Base-by-base conservation (phyloP, 805 yeast genomes). In the Sugiyamaella chiloensis region DNA sequence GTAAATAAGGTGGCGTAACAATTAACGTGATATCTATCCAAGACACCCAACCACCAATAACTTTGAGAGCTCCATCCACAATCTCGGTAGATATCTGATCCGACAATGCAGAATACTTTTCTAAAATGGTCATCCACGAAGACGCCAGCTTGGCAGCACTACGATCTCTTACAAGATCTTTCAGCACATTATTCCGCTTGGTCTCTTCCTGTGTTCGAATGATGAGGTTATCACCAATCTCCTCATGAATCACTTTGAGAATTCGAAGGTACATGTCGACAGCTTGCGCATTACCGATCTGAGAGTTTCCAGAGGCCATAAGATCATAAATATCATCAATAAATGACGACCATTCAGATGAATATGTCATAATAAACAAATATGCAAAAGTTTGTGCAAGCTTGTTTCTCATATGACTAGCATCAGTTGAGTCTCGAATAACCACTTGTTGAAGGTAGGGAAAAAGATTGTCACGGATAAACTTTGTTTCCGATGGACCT, bases 141-240 rank as follows among this genome's bases (percentile, higher is more conserved):
- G 67, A 63, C 0, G 88, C 77, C 58, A 91, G 67, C 7, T 69
- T 64, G 17, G 72, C 69, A 82, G 91, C 83, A 63, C 89, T 97
- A 43, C 79, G 74, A 9, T 74, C 73, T 65, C 99, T 77, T 56
- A 93, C 83, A 21, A 78, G 72, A 65, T 93, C 99, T 62, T 93
- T 93, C 52, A 93, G 71, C 37, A 70, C 66, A 56, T 77, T 83
- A 64, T 85, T 87, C 58, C 87, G 78, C 40, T 81, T 82, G 12
- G 74, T 65, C 20, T 77, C 78, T 55, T 79, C 79, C 8, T 60
- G 52, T 16, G 84, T 79, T 58, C 95, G 78, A 26, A 81, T 68
- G 54, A 89, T 85, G 55, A 90, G 76, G 61, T 86, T 93, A 64
- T 93, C 99, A 27, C 96, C 99, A 56, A 93, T 88, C 66, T 90